Evolutionary conservation across 1,284 basidiomycete genomes (phyloP), one percentile per base, ranked within the genome.

Genomic region (Heliocybe sulcata): DNA sequence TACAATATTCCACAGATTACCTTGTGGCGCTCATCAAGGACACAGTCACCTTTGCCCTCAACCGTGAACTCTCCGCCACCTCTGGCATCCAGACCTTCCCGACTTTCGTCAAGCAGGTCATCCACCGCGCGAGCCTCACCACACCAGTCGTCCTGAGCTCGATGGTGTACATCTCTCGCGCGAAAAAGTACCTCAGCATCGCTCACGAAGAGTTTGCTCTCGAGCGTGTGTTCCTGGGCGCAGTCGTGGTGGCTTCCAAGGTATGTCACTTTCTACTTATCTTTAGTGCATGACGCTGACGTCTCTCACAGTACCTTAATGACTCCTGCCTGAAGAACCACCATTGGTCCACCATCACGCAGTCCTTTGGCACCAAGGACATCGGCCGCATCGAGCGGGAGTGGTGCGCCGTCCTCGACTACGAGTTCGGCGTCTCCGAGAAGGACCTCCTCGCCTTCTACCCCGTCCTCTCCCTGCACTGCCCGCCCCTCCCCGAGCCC

Each of bases 151-250:
- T 89, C 61, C 73, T 89, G 48, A 80, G 79, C 22, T 67, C 85
- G 11, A 79, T 88, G 48, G 83, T 82, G 64, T 88, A 89, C 67
- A 81, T 89, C 63, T 74, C 83, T 69, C 70, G 87, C 55, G 85
- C 86, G 1, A 82, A 81, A 60, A 83, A 84, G 6, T 83, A 88
- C 67, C 74, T 88, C 45, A 82, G 85, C 63, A 88, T 88, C 59
- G 85, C 85, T 12, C 71, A 87, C 59, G 85, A 87, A 65, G 82
- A 88, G 61, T 88, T 86, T 85, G 85, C 86, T n/a, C 75, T 83
- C 51, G 87, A 88, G 67, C 79, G 85, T 55, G 85, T 88, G 22
- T 87, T 88, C 68, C 75, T 88, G 38, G 85, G 85, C 54, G 82
- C 86, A 31, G 65, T 89, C 59, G 87, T 88, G 65, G 72, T 80